Base-by-base conservation (phyloP, 306 rosid genomes). In the Castanea mollissima region DNA sequence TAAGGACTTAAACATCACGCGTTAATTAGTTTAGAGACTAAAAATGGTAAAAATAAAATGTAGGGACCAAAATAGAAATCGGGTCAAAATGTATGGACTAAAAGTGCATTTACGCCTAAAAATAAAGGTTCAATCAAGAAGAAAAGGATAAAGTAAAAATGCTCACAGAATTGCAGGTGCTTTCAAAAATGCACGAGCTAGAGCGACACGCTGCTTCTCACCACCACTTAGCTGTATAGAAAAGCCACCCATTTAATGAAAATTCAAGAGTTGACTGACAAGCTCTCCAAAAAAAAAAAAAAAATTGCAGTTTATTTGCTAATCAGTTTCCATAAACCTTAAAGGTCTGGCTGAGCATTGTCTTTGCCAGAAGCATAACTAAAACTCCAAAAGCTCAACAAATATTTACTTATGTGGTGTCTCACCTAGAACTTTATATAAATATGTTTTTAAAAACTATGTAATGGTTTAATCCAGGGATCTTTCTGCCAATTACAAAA, bases 121-220 rank as follows among this genome's bases (percentile, higher is more conserved):
- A 73, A 69, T 18, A 73, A 52, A 25, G 11, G 20, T 25, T 68
- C 20, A 65, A 54, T 69, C 62, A 41, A 58, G 35, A 18, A 27
- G 73, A 73, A 84, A 46, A 12, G 78, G 34, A 71, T 15, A 63
- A 51, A 49, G 55, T 55, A 55, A 69, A 70, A 84, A 73, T 57
- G 80, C 87, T 88, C 88, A 95, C 99, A 95, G 77, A 80, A 95
- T 92, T 75, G 96, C 85, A 70, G 99, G 97, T 19, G 99, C 92
- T 87, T 95, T 95, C 82, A 95, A 80, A 89, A 95, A 95, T 10
- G 99, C 90, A 69, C 98, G 98, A 83, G 99, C 99, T 60, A 95
- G 84, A 68, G 98, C 97, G 86, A 95, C 98, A 55, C 99, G 96
- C 82, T 95, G 99, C 90, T 95, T 95, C 88, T 95, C 98, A 25